A percentile compares a stretch with the other conserved stretches of the same genome.
Evolutionary conservation across 2,329 filamentous ascomycete genomes (phyloP).

Genomic region (Colletotrichum kahawae): DNA sequence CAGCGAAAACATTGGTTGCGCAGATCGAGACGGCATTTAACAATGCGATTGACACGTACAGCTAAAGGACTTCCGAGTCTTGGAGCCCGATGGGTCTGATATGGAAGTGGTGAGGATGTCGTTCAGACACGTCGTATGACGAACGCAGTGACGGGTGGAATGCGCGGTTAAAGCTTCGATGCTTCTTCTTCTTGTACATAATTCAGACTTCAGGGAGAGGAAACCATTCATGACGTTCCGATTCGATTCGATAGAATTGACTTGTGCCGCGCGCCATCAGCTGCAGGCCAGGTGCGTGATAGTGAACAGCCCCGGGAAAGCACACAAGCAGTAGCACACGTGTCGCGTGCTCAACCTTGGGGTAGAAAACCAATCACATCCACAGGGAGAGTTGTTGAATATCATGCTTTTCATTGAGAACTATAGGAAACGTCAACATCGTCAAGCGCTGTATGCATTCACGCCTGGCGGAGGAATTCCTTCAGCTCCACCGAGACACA

Average conservation of each 20-base stretch:
- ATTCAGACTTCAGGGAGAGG: neutral
- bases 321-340: neutral
- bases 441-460: neutral
- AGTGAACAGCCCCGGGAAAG: neutral
- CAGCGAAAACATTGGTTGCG: slow-evolving; percentile 39
- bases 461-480: neutral
- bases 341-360: neutral
- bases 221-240: neutral
- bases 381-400: neutral
- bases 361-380: neutral
- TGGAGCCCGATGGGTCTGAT: neutral
- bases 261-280: neutral
- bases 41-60: slow-evolving; percentile 38
- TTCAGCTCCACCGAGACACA: neutral
- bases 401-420: slow-evolving; percentile 15
- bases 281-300: neutral
- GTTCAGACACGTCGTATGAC: neutral
- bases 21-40: slow-evolving; percentile 44
- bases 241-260: neutral
- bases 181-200: neutral
- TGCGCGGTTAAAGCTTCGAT: neutral
- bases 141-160: neutral
- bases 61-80: neutral
- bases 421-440: neutral
- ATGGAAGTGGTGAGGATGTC: neutral